Evolutionary conservation across 2,329 filamentous ascomycete species (phyloP).

Genomic region (Xylaria sp.): DNA sequence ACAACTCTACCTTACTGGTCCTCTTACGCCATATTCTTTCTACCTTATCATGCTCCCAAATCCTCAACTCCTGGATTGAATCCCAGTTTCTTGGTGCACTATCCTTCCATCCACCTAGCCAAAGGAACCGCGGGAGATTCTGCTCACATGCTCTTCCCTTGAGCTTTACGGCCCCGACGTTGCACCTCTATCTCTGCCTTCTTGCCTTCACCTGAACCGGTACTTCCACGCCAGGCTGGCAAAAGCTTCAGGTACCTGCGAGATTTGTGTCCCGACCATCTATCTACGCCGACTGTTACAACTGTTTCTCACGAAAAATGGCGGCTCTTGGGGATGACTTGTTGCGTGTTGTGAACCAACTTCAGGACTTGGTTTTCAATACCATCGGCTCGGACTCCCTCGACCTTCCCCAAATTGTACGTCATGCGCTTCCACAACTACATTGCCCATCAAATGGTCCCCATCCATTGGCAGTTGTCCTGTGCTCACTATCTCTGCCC

Average conservation of each 20-base stretch:
- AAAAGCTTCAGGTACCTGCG: constrained; percentile 20
- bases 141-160: constrained; percentile 18
- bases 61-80: constrained; percentile 15
- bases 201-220: constrained; percentile 13
- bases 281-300: constrained; percentile 11
- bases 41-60: constrained; percentile 21
- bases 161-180: constrained; percentile 13
- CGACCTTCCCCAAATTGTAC: constrained; percentile 96
- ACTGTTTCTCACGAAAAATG: constrained; percentile 63
- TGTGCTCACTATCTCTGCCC: constrained; percentile 32
- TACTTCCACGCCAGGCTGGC: constrained; percentile 9
- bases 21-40: constrained; percentile 29
- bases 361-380: constrained; percentile 99
- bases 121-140: constrained; percentile 11
- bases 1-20: constrained; percentile 13
- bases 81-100: constrained; percentile 12
- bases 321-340: constrained; percentile 95
- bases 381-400: constrained; percentile 99
- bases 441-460: constrained; percentile 4
- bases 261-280: constrained; percentile 25
- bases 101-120: constrained; percentile 7
- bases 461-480: constrained; percentile 8
- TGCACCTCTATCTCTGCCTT: constrained; percentile 2
- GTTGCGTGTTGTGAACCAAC: constrained; percentile 94
- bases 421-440: constrained; percentile 50